Percentiles rank a stretch among this genome's conserved stretches.
phyloP scores from a whole-genome alignment of 2,329 filamentous ascomycete species.

The Botrytis sinoallii region DNA sequence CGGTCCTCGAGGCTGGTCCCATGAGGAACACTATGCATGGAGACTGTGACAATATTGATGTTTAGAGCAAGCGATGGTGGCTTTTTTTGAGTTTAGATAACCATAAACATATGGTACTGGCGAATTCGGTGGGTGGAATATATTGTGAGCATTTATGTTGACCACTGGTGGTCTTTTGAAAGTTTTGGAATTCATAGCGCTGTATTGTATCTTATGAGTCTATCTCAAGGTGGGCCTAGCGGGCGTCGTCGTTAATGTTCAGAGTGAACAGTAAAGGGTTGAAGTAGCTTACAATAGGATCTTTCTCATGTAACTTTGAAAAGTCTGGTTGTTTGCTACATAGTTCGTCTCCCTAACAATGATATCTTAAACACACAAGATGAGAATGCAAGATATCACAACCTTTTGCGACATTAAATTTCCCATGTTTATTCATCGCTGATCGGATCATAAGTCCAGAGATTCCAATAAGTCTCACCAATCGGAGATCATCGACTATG shows the following conservation, averaged over 20 bases:
- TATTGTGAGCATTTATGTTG: neutral
- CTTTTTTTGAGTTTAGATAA: neutral
- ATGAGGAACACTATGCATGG: neutral
- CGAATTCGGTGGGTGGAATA: neutral
- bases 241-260: neutral
- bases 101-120: neutral
- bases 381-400: neutral
- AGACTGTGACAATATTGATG: neutral
- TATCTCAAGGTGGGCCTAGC: neutral
- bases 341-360: neutral
- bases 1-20: neutral
- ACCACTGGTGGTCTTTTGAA: neutral
- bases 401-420: neutral
- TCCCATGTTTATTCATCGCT: neutral
- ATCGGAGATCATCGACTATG: neutral
- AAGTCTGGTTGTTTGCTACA: too few relatives aligned
- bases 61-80: neutral
- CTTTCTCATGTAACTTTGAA: neutral
- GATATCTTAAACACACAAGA: neutral
- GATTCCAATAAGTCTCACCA: neutral
- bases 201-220: neutral
- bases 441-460: neutral
- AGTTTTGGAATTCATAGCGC: neutral
- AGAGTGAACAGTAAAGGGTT: neutral
- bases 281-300: neutral